A percentile compares a stretch with the other conserved stretches of the same genome.
Evolutionary conservation across 192 early-diverging fungal species (phyloP).

Genomic region (Linderina pennispora): DNA sequence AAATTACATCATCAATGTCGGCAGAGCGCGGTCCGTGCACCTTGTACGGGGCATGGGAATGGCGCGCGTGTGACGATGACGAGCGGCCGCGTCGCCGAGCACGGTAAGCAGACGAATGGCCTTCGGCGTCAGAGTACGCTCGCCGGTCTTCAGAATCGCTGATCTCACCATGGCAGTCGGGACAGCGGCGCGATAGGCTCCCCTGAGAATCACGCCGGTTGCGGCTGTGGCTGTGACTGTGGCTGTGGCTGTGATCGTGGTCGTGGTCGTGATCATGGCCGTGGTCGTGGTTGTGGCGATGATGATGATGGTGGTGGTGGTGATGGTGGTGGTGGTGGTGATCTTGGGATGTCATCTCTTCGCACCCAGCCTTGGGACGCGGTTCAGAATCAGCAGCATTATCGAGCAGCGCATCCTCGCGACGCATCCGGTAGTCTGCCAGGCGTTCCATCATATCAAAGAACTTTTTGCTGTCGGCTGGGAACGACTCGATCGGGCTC

Average conservation of each 20-base stretch:
- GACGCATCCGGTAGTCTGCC: constrained; percentile 82
- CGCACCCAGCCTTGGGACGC: no score
- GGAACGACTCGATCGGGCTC: constrained; percentile 33
- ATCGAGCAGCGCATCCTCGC: constrained; percentile 54
- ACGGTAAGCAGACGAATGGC: no score
- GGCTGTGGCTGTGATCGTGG: not conserved
- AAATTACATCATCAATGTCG: constrained; percentile 4
- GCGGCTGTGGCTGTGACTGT: no score
- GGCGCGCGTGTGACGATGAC: no score
- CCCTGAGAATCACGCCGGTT: no score
- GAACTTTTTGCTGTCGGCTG: constrained; percentile 90
- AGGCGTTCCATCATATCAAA: constrained; percentile 95
- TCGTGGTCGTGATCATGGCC: constrained; percentile 48
- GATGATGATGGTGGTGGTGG: no score
- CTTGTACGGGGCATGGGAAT: no score
- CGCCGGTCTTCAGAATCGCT: constrained; percentile 24
- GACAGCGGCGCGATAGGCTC: constrained; percentile 19
- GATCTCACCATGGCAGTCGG: constrained; percentile 41
- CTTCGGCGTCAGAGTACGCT: constrained; percentile 11
- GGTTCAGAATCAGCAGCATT: constrained; percentile 40
- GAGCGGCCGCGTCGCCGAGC: no score
- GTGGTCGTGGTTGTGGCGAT: constrained; percentile 46
- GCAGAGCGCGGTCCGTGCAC: no score
- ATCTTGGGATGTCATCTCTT: no score
- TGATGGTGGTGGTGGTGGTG: no score